A percentile compares a stretch with the other conserved stretches of the same genome.
Evolutionary conservation across 805 yeast species (phyloP).

Genomic region (Blastobotrys robertii): DNA sequence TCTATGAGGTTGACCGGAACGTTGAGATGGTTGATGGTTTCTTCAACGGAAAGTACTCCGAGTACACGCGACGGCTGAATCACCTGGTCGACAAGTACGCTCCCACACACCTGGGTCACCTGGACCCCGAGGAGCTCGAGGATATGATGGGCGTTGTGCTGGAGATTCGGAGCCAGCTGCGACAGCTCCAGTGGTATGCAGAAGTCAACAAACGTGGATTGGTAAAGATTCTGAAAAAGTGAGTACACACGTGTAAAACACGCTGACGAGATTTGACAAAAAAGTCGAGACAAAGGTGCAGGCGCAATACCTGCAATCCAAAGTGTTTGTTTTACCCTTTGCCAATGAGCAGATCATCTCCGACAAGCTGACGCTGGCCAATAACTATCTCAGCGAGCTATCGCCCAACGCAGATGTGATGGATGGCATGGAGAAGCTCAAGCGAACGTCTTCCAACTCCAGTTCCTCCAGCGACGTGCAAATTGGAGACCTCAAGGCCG

Average conservation of each 20-base stretch:
- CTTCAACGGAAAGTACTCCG: constrained; percentile 61
- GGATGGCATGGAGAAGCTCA: constrained; percentile 3
- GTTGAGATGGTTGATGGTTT: constrained; percentile 74
- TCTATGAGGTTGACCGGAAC: constrained; percentile 68
- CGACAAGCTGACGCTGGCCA: constrained; percentile 35
- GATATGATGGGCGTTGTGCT: constrained; percentile 59
- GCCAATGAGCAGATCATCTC: constrained; percentile 60
- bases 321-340: constrained; percentile 67
- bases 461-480: not conserved
- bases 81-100: constrained; percentile 27
- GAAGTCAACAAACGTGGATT: constrained; percentile 88
- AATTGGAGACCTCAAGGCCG: constrained; percentile 11
- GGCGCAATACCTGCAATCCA: constrained; percentile 47
- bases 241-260: constrained; percentile 1
- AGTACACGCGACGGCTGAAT: constrained; percentile 61
- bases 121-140: constrained; percentile 47
- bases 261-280: constrained; percentile 53
- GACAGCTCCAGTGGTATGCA: constrained; percentile 89
- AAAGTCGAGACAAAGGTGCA: constrained; percentile 56
- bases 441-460: constrained; percentile 1
- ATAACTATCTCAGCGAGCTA: constrained; percentile 19
- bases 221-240: constrained; percentile 74
- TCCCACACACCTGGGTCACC: constrained; percentile 16
- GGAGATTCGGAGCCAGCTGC: constrained; percentile 63
- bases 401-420: constrained; percentile 19